Conservation (phyloP, 768 basidiomycete species). For the Atractiella rhizophila region DNA sequence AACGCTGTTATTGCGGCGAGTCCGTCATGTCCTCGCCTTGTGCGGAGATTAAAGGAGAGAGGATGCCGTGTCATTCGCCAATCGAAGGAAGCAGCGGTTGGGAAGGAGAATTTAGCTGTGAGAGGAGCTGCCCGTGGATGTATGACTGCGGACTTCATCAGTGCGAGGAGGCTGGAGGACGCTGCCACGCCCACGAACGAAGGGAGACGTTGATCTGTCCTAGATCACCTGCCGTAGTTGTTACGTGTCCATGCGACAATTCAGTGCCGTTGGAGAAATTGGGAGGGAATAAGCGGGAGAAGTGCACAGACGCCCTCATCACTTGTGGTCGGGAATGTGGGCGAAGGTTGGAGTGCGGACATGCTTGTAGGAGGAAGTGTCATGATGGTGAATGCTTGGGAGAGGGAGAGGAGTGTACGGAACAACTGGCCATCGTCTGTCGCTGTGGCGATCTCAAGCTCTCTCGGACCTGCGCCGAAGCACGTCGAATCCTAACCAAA, state of each 20-base stretch:
- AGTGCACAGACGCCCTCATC: constrained; percentile 53
- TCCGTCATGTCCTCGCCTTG: too few relatives aligned
- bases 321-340: constrained; percentile 49
- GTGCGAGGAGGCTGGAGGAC: constrained; percentile 31
- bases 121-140: constrained; percentile 25
- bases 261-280: constrained; percentile 29
- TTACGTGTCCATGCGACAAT: constrained; percentile 62
- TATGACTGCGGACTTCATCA: constrained; percentile 28
- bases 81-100: constrained; percentile 18
- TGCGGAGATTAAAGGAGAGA: constrained; percentile 34
- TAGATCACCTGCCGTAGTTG: constrained; percentile 38
- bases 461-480: constrained; percentile 31
- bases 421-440: constrained; percentile 48
- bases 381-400: constrained; percentile 57
- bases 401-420: constrained; percentile 52
- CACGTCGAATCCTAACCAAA: too few relatives aligned
- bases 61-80: constrained; percentile 24
- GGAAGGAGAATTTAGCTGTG: constrained; percentile 32
- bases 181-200: constrained; percentile 29
- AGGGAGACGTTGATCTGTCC: constrained; percentile 39
- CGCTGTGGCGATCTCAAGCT: constrained; percentile 54
- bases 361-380: constrained; percentile 43
- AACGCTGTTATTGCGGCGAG: constrained; percentile 54
- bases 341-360: constrained; percentile 42
- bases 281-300: constrained; percentile 15